These are phyloP conservation scores for Chaetomium sp. DNA, from an alignment of 2,329 filamentous ascomycete genomes.

Conservation along the genomic window DNA sequence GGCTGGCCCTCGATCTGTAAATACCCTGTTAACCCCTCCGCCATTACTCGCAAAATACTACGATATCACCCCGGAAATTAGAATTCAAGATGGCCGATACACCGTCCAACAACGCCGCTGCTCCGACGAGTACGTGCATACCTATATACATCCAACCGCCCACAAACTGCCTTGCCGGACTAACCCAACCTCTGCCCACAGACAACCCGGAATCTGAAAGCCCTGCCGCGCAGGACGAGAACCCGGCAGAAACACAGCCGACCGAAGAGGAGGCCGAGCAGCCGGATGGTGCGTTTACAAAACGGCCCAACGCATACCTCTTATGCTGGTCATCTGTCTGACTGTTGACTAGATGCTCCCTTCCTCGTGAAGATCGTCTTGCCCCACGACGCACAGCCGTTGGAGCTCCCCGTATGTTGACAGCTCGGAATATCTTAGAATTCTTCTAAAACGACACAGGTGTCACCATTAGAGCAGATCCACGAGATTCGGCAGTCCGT, in stretches of 20 bases:
- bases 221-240: constrained; percentile 27
- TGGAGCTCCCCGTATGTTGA: constrained; percentile 77
- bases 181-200: constrained; percentile 23
- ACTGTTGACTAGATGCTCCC: constrained; percentile 47
- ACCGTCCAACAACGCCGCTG: constrained; percentile 22
- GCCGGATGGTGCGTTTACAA: constrained; percentile 38
- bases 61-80: constrained; percentile 15
- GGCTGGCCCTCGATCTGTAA: constrained; percentile 20
- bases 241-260: constrained; percentile 28
- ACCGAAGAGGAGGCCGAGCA: constrained; percentile 39
- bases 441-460: constrained; percentile 52
- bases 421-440: constrained; percentile 12
- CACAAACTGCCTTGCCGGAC: constrained; percentile 10
- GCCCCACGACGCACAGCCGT: constrained; percentile 71
- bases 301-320: background rate
- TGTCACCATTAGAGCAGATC: constrained; percentile 91
- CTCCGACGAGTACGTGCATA: constrained; percentile 31
- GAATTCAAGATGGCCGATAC: constrained; percentile 28
- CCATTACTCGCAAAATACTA: constrained; percentile 14
- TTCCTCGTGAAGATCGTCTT: constrained; percentile 74
- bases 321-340: background rate
- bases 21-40: constrained; percentile 20
- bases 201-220: constrained; percentile 30
- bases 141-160: background rate
- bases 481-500: constrained; percentile 97